Percentiles rank a stretch among this genome's conserved stretches.
Evolutionary conservation across 1,139 yeast genomes (phyloP).

Genomic region (Lizanozyma gosingica): DNA sequence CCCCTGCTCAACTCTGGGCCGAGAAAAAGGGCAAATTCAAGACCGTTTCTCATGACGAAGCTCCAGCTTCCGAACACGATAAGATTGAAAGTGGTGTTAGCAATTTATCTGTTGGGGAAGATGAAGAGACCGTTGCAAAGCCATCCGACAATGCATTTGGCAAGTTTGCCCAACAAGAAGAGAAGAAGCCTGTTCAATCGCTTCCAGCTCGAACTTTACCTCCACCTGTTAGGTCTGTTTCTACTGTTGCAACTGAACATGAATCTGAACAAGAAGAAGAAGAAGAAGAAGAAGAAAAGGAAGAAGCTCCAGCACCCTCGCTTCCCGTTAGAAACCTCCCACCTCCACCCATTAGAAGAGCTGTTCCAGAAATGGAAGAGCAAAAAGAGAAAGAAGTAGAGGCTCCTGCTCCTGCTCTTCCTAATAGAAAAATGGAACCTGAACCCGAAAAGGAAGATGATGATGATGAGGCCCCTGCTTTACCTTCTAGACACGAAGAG

Average conservation of each 20-base stretch:
- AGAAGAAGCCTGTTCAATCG: constrained; percentile 7
- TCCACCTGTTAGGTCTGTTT: constrained; percentile 10
- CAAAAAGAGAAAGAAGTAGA: constrained; percentile 12
- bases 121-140: constrained; percentile 12
- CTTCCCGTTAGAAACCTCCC: constrained; percentile 14
- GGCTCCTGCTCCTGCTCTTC: constrained; percentile 8
- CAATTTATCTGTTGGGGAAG: constrained; percentile 5
- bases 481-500: constrained; percentile 1
- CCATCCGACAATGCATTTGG: constrained; percentile 10
- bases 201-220: constrained; percentile 16
- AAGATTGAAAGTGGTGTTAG: constrained; percentile 10
- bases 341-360: constrained; percentile 11
- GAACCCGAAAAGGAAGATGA: constrained; percentile 4
- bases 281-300: constrained; percentile 15
- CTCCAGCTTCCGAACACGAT: constrained; percentile 15
- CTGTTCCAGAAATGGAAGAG: constrained; percentile 9
- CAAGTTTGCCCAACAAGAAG: constrained; percentile 8
- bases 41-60: constrained; percentile 27
- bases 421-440: constrained; percentile 2
- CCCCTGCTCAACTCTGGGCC: constrained; percentile 96
- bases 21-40: constrained; percentile 69
- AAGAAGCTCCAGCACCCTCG: constrained; percentile 11
- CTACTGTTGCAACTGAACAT: constrained; percentile 6
- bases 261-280: constrained; percentile 15
- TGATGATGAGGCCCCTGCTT: constrained; percentile 4